Conservation (phyloP, 768 basidiomycete species). For the Kwoniella botswanensis region DNA sequence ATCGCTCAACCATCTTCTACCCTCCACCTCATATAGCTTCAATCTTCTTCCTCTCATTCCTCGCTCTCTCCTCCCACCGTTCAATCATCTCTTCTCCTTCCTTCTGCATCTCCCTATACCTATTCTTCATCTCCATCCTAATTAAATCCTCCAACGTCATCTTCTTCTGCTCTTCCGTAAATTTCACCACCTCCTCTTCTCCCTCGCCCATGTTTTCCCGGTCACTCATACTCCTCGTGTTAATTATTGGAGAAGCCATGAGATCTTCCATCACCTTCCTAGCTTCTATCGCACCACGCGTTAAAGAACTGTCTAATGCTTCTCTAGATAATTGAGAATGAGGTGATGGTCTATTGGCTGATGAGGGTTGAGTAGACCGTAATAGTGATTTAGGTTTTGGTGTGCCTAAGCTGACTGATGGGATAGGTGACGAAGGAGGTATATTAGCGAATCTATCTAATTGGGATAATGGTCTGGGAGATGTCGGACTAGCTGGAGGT, state of each 20-base stretch:
- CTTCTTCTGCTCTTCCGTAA: constrained; percentile 70
- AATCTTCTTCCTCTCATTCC: constrained; percentile 18
- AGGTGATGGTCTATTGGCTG: constrained; percentile 9
- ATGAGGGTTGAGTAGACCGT: constrained; percentile 15
- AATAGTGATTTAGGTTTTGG: constrained; percentile 15
- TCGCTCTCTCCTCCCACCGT: constrained; percentile 60
- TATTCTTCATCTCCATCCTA: constrained; percentile 71
- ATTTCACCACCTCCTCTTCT: constrained; percentile 28
- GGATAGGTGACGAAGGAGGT: constrained; percentile 39
- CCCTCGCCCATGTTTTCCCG: background rate
- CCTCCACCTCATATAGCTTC: constrained; percentile 5
- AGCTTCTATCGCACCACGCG: constrained; percentile 37
- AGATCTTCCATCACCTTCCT: constrained; percentile 41
- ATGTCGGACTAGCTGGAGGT: constrained; percentile 7
- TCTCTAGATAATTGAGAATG: constrained; percentile 24
- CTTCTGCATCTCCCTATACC: constrained; percentile 67
- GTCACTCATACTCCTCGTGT: background rate
- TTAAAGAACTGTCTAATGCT: constrained; percentile 28
- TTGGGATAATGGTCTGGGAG: constrained; percentile 33
- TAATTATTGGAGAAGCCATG: constrained; percentile 21
- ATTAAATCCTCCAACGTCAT: constrained; percentile 89
- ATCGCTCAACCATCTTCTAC: background rate
- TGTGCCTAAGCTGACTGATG: background rate
- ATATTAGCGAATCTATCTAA: constrained; percentile 45
- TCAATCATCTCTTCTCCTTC: constrained; percentile 65